A percentile compares a stretch with the other conserved stretches of the same genome.
Conservation (phyloP, 164 flowering plant species). For the Kingdonia uniflora region DNA sequence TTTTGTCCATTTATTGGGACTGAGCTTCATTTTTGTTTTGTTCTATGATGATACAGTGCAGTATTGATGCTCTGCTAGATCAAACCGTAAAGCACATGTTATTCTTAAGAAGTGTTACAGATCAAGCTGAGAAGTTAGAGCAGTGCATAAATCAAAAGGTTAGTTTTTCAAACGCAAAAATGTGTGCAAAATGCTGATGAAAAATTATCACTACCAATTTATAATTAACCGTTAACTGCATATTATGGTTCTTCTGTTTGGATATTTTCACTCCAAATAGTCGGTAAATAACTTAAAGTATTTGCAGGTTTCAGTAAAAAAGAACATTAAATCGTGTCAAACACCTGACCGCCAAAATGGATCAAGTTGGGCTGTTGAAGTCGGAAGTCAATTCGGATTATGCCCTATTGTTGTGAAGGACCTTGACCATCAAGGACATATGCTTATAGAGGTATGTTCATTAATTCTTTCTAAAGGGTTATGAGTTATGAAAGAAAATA, state of each 20-base stretch:
- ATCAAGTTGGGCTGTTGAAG: slow-evolving; percentile 31
- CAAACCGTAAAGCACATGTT: slow-evolving; percentile 75
- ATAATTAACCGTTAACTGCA: too few relatives aligned
- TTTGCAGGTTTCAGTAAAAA: slow-evolving; percentile 22
- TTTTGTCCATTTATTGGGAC: too few relatives aligned
- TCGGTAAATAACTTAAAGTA: not conserved
- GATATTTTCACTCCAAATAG: not conserved
- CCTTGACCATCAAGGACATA: slow-evolving; percentile 23
- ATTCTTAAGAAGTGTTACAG: slow-evolving; percentile 45
- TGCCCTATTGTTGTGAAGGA: slow-evolving; percentile 20
- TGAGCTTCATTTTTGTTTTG: not conserved
- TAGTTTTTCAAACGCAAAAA: not conserved
- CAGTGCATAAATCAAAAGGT: slow-evolving; percentile 34
- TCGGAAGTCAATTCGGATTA: slow-evolving; percentile 11
- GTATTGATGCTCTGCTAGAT: slow-evolving; percentile 85
- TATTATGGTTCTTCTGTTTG: not conserved
- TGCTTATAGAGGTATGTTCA: slow-evolving; percentile 25
- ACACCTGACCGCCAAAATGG: slow-evolving; percentile 22
- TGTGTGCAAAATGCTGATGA: too few relatives aligned
- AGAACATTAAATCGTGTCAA: slow-evolving; percentile 19
- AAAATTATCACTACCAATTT: too few relatives aligned
- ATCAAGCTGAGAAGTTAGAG: slow-evolving; percentile 59
- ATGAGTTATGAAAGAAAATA: too few relatives aligned
- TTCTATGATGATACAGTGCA: slow-evolving; percentile 45
- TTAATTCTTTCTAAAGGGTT: too few relatives aligned